These are phyloP conservation scores for Blastobotrys attinorum DNA, from an alignment of 805 yeast genomes.

Conservation along the genomic window DNA sequence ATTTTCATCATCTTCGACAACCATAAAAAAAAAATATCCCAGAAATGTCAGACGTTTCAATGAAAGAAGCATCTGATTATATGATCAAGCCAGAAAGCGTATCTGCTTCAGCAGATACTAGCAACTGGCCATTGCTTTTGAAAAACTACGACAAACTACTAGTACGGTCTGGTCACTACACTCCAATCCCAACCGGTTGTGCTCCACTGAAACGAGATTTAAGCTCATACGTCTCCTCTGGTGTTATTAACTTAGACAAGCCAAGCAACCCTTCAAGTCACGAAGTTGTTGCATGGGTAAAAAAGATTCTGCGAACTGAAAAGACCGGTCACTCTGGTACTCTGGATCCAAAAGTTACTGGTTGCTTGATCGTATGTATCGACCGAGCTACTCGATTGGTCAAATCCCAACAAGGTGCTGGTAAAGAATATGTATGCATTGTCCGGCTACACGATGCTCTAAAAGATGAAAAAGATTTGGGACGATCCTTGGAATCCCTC, in stretches of 20 bases:
- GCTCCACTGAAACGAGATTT: slow-evolving; percentile 92
- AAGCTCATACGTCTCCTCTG: slow-evolving; percentile 81
- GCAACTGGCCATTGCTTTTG: slow-evolving; percentile 91
- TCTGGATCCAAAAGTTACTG: slow-evolving; percentile 97
- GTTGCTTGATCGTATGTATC: slow-evolving; percentile 95
- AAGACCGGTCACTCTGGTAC: slow-evolving; percentile 99
- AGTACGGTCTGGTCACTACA: slow-evolving; percentile 94
- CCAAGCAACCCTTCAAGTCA: slow-evolving; percentile 98
- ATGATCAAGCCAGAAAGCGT: slow-evolving; percentile 84
- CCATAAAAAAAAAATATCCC: not conserved
- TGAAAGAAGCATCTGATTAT: slow-evolving; percentile 39
- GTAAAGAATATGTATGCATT: slow-evolving; percentile 98
- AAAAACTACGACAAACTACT: slow-evolving; percentile 90
- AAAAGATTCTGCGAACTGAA: slow-evolving; percentile 89
- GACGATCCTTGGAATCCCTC: slow-evolving; percentile 80
- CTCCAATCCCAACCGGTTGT: slow-evolving; percentile 94
- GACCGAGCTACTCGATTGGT: slow-evolving; percentile 98
- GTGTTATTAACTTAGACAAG: slow-evolving; percentile 95
- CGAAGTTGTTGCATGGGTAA: slow-evolving; percentile 99
- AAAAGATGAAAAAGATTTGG: slow-evolving; percentile 82
- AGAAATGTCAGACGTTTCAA: slow-evolving; percentile 25
- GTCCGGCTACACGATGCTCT: slow-evolving; percentile 91
- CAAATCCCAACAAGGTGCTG: slow-evolving; percentile 99
- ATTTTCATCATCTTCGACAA: no score
- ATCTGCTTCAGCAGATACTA: slow-evolving; percentile 69